These are phyloP conservation scores for Blastomyces parvus DNA, from an alignment of 2,329 filamentous ascomycete genomes.

Conservation along the genomic window DNA sequence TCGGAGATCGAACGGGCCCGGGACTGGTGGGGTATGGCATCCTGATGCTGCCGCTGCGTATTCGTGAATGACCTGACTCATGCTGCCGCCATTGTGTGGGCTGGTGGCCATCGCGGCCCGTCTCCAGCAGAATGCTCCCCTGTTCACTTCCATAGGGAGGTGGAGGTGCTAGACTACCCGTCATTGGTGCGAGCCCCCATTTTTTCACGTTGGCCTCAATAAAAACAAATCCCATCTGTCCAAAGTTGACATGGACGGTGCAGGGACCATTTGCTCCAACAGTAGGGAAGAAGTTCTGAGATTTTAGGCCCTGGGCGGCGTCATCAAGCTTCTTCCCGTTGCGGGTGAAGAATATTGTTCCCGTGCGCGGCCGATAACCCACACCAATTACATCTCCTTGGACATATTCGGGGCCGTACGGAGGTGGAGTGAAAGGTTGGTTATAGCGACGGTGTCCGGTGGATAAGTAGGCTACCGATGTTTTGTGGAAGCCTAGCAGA, in stretches of 20 bases:
- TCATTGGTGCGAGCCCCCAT: slow-evolving; percentile 95
- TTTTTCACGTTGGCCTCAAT: slow-evolving; percentile 99
- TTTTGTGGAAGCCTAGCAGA: slow-evolving; percentile 71
- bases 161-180: slow-evolving; percentile 84
- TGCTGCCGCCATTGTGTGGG: slow-evolving; percentile 12
- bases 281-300: slow-evolving; percentile 94
- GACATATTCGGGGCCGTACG: slow-evolving; percentile 73
- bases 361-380: slow-evolving; percentile 87
- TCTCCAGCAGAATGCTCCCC: slow-evolving; percentile 87
- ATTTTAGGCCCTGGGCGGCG: slow-evolving; percentile 82
- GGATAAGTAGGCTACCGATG: slow-evolving; percentile 84
- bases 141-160: slow-evolving; percentile 96
- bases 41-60: slow-evolving; percentile 68
- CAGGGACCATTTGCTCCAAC: slow-evolving; percentile 93
- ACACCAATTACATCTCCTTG: slow-evolving; percentile 95
- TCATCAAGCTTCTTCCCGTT: slow-evolving; percentile 97
- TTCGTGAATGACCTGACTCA: slow-evolving; percentile 59
- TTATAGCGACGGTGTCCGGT: slow-evolving; percentile 80
- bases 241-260: slow-evolving; percentile 91
- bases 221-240: slow-evolving; percentile 95
- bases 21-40: slow-evolving; percentile 68
- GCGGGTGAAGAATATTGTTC: slow-evolving; percentile 93
- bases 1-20: slow-evolving; percentile 80
- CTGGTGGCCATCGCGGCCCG: slow-evolving; percentile 51
- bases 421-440: slow-evolving; percentile 72